Evolutionary conservation across 2,329 filamentous ascomycete species (phyloP).

Genomic region (Fusarium sp.): DNA sequence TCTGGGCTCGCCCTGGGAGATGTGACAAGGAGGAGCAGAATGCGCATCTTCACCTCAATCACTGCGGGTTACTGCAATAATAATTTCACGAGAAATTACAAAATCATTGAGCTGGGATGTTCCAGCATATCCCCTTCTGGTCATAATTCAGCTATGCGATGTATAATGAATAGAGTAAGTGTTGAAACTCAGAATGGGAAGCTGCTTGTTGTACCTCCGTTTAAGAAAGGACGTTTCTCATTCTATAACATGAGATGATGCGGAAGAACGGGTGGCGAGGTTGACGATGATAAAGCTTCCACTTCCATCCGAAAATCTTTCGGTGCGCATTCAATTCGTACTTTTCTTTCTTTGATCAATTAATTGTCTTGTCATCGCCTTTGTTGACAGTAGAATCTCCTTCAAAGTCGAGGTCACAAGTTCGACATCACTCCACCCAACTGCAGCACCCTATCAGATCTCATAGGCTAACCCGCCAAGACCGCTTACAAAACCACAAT

Average conservation of each 20-base stretch:
- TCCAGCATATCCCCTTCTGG: background rate
- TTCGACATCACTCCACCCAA: conserved; percentile 14
- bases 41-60: no score
- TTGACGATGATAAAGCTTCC: background rate
- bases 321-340: background rate
- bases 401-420: background rate
- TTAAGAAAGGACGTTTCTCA: background rate
- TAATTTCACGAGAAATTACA: no score
- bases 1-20: no score
- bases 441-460: conserved; percentile 20
- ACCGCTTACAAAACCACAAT: conserved; percentile 18
- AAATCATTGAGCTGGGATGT: background rate
- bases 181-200: no score
- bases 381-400: background rate
- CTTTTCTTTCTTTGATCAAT: background rate
- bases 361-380: rapidly evolving
- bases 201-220: background rate
- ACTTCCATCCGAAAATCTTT: background rate
- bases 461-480: background rate
- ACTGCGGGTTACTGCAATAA: no score
- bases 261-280: background rate
- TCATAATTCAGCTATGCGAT: background rate
- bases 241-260: background rate
- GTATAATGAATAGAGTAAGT: rapidly evolving
- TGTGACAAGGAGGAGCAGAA: no score